Evolutionary conservation across 768 basidiomycete species (phyloP).

Genomic region (Pulveroboletus sp.): DNA sequence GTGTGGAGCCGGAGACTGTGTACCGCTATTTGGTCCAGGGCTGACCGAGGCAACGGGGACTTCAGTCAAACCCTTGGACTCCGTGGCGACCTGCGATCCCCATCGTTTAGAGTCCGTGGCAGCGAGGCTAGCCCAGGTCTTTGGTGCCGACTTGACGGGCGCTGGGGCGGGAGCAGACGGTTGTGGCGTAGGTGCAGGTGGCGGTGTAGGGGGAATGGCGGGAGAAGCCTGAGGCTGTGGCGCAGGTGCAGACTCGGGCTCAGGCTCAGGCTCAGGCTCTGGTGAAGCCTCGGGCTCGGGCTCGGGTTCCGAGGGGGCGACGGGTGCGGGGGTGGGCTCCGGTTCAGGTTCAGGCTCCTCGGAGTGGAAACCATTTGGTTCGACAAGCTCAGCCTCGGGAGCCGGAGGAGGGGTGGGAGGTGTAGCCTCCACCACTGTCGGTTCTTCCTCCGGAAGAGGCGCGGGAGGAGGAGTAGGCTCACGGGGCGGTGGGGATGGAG

Average conservation of each 20-base stretch:
- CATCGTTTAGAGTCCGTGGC: conserved; percentile 81
- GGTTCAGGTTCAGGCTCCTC: conserved; percentile 34
- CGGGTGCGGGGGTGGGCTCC: conserved; percentile 23
- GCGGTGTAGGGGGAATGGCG: conserved; percentile 28
- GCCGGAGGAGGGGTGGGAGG: conserved; percentile 33
- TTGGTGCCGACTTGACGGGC: conserved; percentile 51
- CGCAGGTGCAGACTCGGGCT: conserved; percentile 28
- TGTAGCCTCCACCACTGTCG: conserved; percentile 35
- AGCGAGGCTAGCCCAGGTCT: conserved; percentile 92
- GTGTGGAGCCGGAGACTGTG: conserved; percentile 32
- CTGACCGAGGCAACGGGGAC: conserved; percentile 41
- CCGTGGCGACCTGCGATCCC: conserved; percentile 78
- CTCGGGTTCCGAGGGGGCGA: conserved; percentile 23
- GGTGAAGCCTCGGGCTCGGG: conserved; percentile 25
- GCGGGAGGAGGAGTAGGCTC: conserved; percentile 30
- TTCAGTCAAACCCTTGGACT: conserved; percentile 75
- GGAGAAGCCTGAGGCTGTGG: conserved; percentile 10
- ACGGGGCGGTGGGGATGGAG: conserved; percentile 28
- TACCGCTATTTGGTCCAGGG: conserved; percentile 42
- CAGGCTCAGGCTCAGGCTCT: conserved; percentile 31
- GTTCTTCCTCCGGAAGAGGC: conserved; percentile 35
- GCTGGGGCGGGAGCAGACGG: conserved; percentile 28
- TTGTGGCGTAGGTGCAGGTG: conserved; percentile 27
- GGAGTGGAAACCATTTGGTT: conserved; percentile 40
- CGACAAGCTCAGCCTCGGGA: conserved; percentile 40